Conservation (phyloP, 1,284 basidiomycete genomes). For the Thelephora terrestris region DNA sequence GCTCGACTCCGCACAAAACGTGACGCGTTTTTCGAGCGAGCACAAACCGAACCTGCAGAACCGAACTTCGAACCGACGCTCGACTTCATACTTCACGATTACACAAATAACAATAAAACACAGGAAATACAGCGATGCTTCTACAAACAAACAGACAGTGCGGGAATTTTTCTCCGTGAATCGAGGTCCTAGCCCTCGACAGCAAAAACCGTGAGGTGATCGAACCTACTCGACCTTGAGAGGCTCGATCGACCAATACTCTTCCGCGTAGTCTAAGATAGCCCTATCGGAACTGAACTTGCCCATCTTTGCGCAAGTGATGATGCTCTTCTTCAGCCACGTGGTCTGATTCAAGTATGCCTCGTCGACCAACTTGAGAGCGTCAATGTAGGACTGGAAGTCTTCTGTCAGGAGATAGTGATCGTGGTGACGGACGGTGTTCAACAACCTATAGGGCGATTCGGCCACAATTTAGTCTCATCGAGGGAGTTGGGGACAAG, state of each 20-base stretch:
- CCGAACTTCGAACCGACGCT: no score
- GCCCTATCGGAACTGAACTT: conserved; percentile 91
- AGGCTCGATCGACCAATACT: conserved; percentile 1
- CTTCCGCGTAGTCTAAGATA: conserved; percentile 78
- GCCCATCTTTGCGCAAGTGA: conserved; percentile 85
- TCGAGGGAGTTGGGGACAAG: conserved; percentile 9
- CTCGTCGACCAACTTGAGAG: conserved; percentile 77
- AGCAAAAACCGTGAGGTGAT: no score
- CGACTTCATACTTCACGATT: no score
- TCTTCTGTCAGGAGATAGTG: conserved; percentile 82
- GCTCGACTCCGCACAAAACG: no score
- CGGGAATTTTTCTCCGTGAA: no score
- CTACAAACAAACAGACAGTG: no score
- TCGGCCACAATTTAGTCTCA: conserved; percentile 14
- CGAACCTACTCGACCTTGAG: not conserved
- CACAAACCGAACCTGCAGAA: no score
- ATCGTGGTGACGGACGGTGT: conserved; percentile 70
- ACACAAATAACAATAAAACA: no score
- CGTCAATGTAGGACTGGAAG: conserved; percentile 83
- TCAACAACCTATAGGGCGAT: conserved; percentile 38
- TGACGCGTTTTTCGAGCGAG: no score
- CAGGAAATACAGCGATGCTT: no score
- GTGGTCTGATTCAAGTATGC: conserved; percentile 72
- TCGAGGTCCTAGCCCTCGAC: no score
- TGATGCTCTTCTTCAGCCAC: conserved; percentile 88